Base-by-base conservation (phyloP, 2,329 filamentous ascomycete species). In the Xylaria sp. region DNA sequence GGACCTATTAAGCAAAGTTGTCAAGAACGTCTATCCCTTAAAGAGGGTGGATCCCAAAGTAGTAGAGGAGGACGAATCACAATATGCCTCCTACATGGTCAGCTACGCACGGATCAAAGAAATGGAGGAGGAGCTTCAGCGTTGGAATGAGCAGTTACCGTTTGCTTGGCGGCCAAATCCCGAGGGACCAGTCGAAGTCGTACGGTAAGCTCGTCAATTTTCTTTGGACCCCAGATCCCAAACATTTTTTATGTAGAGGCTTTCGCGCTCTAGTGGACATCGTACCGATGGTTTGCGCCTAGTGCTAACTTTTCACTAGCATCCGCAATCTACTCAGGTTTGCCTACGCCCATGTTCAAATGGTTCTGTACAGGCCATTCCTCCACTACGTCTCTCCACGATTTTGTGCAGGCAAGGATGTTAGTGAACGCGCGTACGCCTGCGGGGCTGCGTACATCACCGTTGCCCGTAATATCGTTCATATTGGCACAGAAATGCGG, bases 281-380 rank as follows among this genome's bases (percentile, higher is more conserved):
- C 18, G 46, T 23, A 25, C 25, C 15, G 20, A 41, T 25, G 7
- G 5, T 20, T n/a, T 61, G 28, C n/a, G 5, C 39, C 60, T 23
- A 50, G 9, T 48, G 51, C 77, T 78, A 69, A 78, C 41, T 48
- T 25, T 13, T 63, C 51, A 48, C 41, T 55, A 88, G 87, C 10
- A 85, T 89, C n/a, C 92, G 93, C 69, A 93, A 94, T 71, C 83
- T 94, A 28, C 83, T 96, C 23, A 87, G 92, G 44, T 91, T 96
- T 80, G 88, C 90, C n/a, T 95, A 92, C 77, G 92, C 91, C 1
- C 92, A 95, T 76, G 91, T 94, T 5, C 93, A 95, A 76, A 90
- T 96, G 79, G 89, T 96, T 76, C 82, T 96, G 1, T 96, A 96
- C 76, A 86, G 93, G 20, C 93, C 93, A 0, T 96, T 96, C 78